A percentile compares a stretch with the other conserved stretches of the same genome.
phyloP scores from a whole-genome alignment of 495 filamentous ascomycete species.

The Podospora bellae-mahoneyi region DNA sequence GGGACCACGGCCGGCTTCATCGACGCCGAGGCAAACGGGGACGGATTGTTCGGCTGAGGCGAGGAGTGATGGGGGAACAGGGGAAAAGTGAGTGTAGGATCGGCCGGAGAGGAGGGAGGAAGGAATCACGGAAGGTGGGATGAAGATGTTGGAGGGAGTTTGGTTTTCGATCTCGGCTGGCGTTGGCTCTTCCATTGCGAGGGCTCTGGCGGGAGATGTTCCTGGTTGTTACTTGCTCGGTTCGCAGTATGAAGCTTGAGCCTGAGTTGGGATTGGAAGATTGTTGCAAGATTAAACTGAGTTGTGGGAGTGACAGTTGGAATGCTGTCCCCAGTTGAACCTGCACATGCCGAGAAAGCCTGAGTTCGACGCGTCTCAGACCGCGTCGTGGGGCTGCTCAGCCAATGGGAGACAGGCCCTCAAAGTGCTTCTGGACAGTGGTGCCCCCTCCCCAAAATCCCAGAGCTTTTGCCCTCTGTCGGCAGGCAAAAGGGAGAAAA shows the following conservation, averaged over 20 bases:
- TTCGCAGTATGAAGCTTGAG: background rate
- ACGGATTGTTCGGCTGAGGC: slow-evolving; percentile 27
- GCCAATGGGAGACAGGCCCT: background rate
- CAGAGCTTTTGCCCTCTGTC: background rate
- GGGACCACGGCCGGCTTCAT: slow-evolving; percentile 93
- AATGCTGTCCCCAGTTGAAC: background rate
- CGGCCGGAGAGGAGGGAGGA: slow-evolving; percentile 61
- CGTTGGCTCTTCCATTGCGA: slow-evolving; percentile 34
- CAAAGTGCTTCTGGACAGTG: background rate
- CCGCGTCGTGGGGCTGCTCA: background rate
- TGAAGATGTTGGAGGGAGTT: slow-evolving; percentile 58
- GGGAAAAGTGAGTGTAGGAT: slow-evolving; percentile 82
- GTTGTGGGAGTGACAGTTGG: background rate
- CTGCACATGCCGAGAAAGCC: background rate
- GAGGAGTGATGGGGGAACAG: slow-evolving; percentile 56
- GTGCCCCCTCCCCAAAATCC: too few species aligned
- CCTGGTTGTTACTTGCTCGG: background rate
- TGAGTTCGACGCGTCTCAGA: background rate
- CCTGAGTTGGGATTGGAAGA: too few species aligned
- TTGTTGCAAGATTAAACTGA: background rate
- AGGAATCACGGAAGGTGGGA: slow-evolving; percentile 72
- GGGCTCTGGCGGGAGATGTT: background rate
- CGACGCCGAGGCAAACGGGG: slow-evolving; percentile 67
- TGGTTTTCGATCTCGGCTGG: slow-evolving; percentile 46
- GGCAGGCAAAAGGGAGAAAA: background rate